These are phyloP conservation scores for Backusella parvicylindrica DNA, from an alignment of 192 early-diverging fungal species.

Conservation along the genomic window DNA sequence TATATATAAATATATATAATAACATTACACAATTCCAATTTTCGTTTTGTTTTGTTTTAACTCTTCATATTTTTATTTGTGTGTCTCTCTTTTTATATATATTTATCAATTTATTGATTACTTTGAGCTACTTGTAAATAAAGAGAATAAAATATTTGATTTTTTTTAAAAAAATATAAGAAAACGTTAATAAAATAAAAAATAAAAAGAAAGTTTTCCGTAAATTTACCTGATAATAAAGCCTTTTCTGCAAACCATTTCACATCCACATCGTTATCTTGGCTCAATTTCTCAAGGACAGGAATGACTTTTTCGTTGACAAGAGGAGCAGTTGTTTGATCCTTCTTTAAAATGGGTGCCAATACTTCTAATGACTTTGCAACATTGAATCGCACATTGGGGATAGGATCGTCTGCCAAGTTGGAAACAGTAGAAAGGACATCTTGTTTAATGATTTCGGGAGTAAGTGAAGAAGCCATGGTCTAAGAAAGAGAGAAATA, in stretches of 20 bases:
- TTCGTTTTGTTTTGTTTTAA: not conserved
- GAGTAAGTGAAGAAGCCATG: constrained; percentile 80
- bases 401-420: constrained; percentile 91
- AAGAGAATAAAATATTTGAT: no score
- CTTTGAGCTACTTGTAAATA: not conserved
- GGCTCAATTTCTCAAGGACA: constrained; percentile 75
- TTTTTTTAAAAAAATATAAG: no score
- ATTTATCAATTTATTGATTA: not conserved
- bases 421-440: constrained; percentile 84
- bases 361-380: constrained; percentile 90
- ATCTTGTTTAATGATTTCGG: constrained; percentile 86
- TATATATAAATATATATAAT: no score
- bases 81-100: not conserved
- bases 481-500: no score
- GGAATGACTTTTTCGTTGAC: constrained; percentile 74
- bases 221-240: constrained; percentile 47
- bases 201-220: no score
- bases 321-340: constrained; percentile 56
- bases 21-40: not conserved
- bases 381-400: constrained; percentile 99
- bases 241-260: constrained; percentile 89
- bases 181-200: no score
- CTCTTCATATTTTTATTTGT: not conserved
- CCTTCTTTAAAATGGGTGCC: constrained; percentile 69
- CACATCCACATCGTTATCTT: constrained; percentile 92